Conservation (phyloP, 441 rosid genomes). For the Brassica balearica region DNA sequence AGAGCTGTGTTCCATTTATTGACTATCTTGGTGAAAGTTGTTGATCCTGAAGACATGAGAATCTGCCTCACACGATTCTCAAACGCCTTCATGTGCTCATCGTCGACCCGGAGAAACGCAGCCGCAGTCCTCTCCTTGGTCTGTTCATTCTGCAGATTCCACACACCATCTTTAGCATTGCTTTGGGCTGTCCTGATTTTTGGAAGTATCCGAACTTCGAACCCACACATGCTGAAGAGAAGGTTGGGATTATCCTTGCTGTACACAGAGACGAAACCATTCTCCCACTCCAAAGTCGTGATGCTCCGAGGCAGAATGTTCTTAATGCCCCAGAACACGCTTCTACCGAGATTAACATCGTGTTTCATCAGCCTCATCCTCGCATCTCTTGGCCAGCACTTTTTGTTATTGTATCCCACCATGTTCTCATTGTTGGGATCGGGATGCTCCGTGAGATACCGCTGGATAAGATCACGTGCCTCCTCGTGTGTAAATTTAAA, state of each 20-base stretch:
- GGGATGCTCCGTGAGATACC: constrained; percentile 98
- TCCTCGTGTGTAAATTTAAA: constrained; percentile 96
- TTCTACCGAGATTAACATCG: constrained; percentile 98
- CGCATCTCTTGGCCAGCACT: constrained; percentile 99
- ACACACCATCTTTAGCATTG: constrained; percentile 94
- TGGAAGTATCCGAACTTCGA: constrained; percentile 95
- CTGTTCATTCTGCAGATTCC: constrained; percentile 99
- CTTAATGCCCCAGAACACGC: constrained; percentile 99
- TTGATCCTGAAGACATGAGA: constrained; percentile 99
- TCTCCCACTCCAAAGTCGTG: constrained; percentile 99
- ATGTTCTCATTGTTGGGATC: constrained; percentile 99
- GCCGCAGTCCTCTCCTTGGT: constrained; percentile 98
- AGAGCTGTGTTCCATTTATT: constrained; percentile 99
- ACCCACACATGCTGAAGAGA: constrained; percentile 99
- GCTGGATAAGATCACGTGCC: constrained; percentile 98
- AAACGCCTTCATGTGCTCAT: constrained; percentile 97
- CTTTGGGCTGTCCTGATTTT: constrained; percentile 96
- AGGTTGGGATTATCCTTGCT: constrained; percentile 99
- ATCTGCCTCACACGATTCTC: constrained; percentile 99
- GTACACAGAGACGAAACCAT: constrained; percentile 92
- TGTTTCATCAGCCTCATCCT: constrained; percentile 99
- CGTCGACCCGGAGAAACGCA: constrained; percentile 96
- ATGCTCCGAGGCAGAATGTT: constrained; percentile 97
- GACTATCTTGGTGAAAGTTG: constrained; percentile 94
- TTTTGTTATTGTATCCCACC: constrained; percentile 99